Evolutionary conservation across 2,329 filamentous ascomycete species (phyloP).

Genomic region (Coniochaeta sp.): DNA sequence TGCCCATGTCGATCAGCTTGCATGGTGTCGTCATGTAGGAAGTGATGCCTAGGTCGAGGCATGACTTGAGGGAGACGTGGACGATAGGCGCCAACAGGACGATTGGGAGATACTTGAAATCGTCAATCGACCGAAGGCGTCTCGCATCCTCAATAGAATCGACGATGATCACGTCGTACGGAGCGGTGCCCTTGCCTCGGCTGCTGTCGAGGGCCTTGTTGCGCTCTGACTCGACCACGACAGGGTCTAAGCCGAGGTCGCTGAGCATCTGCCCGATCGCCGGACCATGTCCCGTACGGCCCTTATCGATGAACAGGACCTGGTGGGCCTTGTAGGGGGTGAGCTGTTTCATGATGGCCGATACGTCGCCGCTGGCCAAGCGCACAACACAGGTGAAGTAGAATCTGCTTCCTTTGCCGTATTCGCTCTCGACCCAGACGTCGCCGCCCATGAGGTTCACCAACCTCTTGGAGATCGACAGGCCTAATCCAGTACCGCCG

Average conservation of each 20-base stretch:
- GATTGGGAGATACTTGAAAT: slow-evolving; percentile 97
- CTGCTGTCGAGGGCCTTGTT: slow-evolving; percentile 50
- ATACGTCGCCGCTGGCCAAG: slow-evolving; percentile 71
- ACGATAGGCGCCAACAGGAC: slow-evolving; percentile 86
- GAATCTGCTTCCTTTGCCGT: slow-evolving; percentile 87
- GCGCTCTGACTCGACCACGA: slow-evolving; percentile 75
- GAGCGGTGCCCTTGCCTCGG: slow-evolving; percentile 42
- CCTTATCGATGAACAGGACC: slow-evolving; percentile 91
- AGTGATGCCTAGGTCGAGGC: slow-evolving; percentile 91
- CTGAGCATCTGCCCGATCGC: slow-evolving; percentile 73
- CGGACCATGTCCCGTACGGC: slow-evolving; percentile 68
- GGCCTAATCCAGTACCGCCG: slow-evolving; percentile 84
- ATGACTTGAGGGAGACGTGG: slow-evolving; percentile 86
- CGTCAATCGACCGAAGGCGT: slow-evolving; percentile 75
- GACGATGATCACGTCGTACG: slow-evolving; percentile 93
- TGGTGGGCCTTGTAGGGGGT: slow-evolving; percentile 85
- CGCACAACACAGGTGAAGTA: slow-evolving; percentile 93
- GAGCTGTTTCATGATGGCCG: slow-evolving; percentile 73
- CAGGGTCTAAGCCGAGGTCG: slow-evolving; percentile 70
- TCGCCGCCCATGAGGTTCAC: slow-evolving; percentile 96
- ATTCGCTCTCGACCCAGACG: slow-evolving; percentile 91
- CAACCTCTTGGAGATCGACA: slow-evolving; percentile 91
- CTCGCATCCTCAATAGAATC: slow-evolving; percentile 91
- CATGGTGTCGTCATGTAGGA: slow-evolving; percentile 99
- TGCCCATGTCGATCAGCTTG: slow-evolving; percentile 86